These are phyloP conservation scores for Iodosphaeria phyllophila DNA, from an alignment of 2,329 filamentous ascomycete species.

Conservation along the genomic window DNA sequence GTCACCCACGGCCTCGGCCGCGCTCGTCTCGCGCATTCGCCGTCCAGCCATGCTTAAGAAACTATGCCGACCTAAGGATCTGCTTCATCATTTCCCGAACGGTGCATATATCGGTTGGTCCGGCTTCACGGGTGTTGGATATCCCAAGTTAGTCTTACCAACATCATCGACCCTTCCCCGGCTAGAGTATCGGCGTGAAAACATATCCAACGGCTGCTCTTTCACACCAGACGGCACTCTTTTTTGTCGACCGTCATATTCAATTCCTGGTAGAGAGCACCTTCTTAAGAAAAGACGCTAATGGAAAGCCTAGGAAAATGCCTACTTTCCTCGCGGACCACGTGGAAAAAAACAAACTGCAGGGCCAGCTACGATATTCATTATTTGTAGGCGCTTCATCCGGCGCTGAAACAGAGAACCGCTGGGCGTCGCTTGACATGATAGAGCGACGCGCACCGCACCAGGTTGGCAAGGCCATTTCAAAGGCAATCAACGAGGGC, in stretches of 20 bases:
- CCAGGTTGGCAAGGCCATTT: constrained; percentile 79
- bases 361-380: constrained; percentile 71
- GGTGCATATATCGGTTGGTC: constrained; percentile 81
- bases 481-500: constrained; percentile 78
- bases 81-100: constrained; percentile 67
- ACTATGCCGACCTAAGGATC: constrained; percentile 59
- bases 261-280: constrained; percentile 2
- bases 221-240: too few species aligned
- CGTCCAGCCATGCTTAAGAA: constrained; percentile 66
- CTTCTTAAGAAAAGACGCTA: constrained; percentile 4
- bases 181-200: too few species aligned
- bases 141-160: too few species aligned
- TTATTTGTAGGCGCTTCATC: constrained; percentile 83
- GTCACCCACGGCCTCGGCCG: constrained; percentile 42
- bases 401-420: constrained; percentile 76
- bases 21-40: constrained; percentile 57
- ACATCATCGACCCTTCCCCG: too few species aligned
- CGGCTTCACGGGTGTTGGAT: constrained; percentile 78
- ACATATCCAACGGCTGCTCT: constrained; percentile 13
- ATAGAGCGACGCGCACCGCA: constrained; percentile 72
- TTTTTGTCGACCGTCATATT: background rate
- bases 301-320: constrained; percentile 43
- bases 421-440: constrained; percentile 82
- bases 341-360: constrained; percentile 69
- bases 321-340: constrained; percentile 73